Conservation (phyloP, 768 basidiomycete species). For the Kwoniella mangroviensis region DNA sequence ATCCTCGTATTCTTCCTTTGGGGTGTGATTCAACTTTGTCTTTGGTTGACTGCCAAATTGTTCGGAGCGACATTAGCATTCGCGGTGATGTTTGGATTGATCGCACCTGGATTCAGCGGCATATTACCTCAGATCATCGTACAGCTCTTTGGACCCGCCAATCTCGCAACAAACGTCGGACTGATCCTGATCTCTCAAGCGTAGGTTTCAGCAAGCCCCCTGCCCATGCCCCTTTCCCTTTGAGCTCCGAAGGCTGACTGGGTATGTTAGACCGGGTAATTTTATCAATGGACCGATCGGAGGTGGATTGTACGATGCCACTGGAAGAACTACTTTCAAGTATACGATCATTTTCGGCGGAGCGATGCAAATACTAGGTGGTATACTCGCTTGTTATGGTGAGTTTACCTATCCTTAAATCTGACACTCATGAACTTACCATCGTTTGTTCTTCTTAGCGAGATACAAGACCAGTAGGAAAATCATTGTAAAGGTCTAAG, state of each 20-base stretch:
- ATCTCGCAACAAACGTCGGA: conserved; percentile 43
- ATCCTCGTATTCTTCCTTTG: conserved; percentile 36
- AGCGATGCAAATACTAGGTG: conserved; percentile 29
- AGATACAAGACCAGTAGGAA: conserved; percentile 25
- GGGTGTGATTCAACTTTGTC: conserved; percentile 36
- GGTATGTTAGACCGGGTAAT: conserved; percentile 26
- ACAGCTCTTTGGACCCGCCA: conserved; percentile 38
- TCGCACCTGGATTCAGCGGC: conserved; percentile 37
- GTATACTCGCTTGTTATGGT: conserved; percentile 33
- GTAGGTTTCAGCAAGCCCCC: conserved; percentile 1
- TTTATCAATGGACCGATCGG: conserved; percentile 33
- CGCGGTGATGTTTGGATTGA: conserved; percentile 35
- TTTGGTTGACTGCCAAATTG: conserved; percentile 43
- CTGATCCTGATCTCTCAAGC: conserved; percentile 23
- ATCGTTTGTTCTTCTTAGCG: conserved; percentile 5
- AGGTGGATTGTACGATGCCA: conserved; percentile 35
- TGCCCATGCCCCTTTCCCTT: too few species aligned
- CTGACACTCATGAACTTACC: background rate
- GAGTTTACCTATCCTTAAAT: conserved; percentile 8
- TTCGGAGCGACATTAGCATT: conserved; percentile 44
- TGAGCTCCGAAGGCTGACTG: too few species aligned
- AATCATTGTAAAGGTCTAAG: conserved; percentile 23
- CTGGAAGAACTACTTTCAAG: conserved; percentile 31
- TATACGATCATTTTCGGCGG: conserved; percentile 40
- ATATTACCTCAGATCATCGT: conserved; percentile 41